Evolutionary conservation across 2,329 filamentous ascomycete species (phyloP).

Genomic region (Nothomitra cinnamomea): DNA sequence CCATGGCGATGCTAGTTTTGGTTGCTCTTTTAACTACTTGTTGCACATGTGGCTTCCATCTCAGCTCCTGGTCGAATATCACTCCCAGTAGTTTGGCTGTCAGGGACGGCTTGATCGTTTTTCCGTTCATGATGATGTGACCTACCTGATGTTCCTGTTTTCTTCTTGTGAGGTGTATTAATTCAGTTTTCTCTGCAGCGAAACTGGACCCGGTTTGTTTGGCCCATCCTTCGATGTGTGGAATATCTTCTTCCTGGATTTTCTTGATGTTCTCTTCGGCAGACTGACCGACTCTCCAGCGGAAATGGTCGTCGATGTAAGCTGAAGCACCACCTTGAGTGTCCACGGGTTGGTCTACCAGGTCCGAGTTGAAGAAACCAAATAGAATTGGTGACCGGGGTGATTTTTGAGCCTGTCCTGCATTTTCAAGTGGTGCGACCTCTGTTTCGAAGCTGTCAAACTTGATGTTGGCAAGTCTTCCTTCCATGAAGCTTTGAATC

Average conservation of each 20-base stretch:
- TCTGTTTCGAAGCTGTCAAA: too few relatives aligned
- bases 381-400: too few relatives aligned
- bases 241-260: constrained; percentile 13
- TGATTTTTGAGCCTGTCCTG: too few relatives aligned
- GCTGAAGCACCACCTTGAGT: constrained; percentile 2
- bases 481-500: too few relatives aligned
- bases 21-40: constrained; percentile 11
- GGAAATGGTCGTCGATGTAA: constrained; percentile 5
- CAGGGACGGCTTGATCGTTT: constrained; percentile 8
- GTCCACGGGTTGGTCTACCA: too few relatives aligned
- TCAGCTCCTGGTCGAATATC: constrained; percentile 14
- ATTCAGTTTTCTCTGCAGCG: constrained; percentile 16
- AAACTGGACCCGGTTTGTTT: constrained; percentile 15
- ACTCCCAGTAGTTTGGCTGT: constrained; percentile 16
- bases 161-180: constrained; percentile 17
- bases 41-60: constrained; percentile 14
- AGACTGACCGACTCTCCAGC: constrained; percentile 10
- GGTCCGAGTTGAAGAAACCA: too few relatives aligned
- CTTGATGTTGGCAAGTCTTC: too few relatives aligned
- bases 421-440: too few relatives aligned
- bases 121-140: constrained; percentile 10
- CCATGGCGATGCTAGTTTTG: constrained; percentile 10
- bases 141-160: constrained; percentile 10
- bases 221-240: constrained; percentile 15
- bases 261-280: constrained; percentile 12